Percentiles rank a stretch among this genome's conserved stretches.
Conservation (phyloP, 176 grass and related monocot species). For the Saccharum spontaneum region DNA sequence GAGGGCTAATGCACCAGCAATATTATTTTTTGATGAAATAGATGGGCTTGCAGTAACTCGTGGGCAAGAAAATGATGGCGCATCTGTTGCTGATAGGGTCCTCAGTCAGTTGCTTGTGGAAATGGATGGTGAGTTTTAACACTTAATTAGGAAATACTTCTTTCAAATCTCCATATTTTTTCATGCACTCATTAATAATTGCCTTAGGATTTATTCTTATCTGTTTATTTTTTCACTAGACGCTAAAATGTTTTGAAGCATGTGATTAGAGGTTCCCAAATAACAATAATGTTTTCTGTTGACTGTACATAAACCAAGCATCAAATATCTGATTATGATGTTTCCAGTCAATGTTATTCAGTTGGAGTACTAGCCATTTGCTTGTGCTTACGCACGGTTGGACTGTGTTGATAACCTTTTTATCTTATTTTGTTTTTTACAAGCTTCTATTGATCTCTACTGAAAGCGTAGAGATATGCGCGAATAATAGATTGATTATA, state of each 20-base stretch:
- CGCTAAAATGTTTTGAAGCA: neutral
- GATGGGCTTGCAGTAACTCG: constrained; percentile 88
- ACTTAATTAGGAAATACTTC: neutral
- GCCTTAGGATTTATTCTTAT: neutral
- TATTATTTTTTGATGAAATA: constrained; percentile 98
- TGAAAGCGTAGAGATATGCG: neutral
- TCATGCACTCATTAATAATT: neutral
- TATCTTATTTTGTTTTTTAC: neutral
- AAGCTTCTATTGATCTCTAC: neutral
- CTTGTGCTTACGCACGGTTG: neutral
- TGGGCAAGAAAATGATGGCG: constrained; percentile 62
- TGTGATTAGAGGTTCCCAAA: neutral
- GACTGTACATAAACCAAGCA: neutral
- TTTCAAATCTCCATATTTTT: neutral
- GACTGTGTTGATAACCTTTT: neutral
- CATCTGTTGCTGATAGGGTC: constrained; percentile 80
- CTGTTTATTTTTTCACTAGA: neutral
- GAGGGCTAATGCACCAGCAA: constrained; percentile 77
- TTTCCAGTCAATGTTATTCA: neutral
- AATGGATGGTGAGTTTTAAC: constrained; percentile 82
- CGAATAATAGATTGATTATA: neutral
- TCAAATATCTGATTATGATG: constrained; percentile 10
- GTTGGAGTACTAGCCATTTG: neutral
- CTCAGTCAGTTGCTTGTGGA: constrained; percentile 83
- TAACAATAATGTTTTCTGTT: neutral